phyloP scores from a whole-genome alignment of 2,329 filamentous ascomycete genomes.

The Aspergillus chevalieri region DNA sequence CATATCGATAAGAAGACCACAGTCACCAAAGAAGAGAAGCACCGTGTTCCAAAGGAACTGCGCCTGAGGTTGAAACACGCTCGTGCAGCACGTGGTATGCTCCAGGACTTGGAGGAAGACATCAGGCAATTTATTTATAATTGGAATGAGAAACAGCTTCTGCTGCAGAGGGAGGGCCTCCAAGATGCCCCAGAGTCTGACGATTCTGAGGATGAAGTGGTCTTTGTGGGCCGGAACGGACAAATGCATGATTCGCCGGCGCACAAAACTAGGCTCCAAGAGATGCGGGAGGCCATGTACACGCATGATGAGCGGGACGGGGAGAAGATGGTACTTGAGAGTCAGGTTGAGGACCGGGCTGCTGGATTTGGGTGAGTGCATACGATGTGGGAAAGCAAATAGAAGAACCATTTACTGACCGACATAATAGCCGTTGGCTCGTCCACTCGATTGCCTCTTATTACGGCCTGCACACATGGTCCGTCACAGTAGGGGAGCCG shows the following conservation, averaged over 20 bases:
- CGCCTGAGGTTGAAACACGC: constrained; percentile 72
- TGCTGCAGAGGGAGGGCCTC: constrained; percentile 41
- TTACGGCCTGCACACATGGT: constrained; percentile 81
- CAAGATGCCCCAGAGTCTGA: constrained; percentile 41
- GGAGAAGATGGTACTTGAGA: constrained; percentile 74
- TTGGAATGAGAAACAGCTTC: constrained; percentile 51
- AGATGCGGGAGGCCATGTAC: constrained; percentile 30
- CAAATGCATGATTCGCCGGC: constrained; percentile 55
- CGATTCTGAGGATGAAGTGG: constrained; percentile 75
- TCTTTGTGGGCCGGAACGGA: constrained; percentile 71
- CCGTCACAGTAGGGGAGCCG: constrained; percentile 65
- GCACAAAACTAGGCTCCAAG: constrained; percentile 49
- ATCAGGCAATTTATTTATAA: constrained; percentile 66
- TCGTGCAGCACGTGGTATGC: constrained; percentile 69
- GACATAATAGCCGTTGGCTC: constrained; percentile 66
- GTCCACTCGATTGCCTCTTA: constrained; percentile 89
- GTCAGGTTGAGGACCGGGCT: constrained; percentile 64
- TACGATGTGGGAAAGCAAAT: neutral
- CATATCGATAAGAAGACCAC: constrained; percentile 33
- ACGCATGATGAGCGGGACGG: constrained; percentile 42
- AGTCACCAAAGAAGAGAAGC: constrained; percentile 35
- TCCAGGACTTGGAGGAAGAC: constrained; percentile 79
- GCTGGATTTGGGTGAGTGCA: constrained; percentile 71
- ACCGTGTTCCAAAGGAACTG: constrained; percentile 69
- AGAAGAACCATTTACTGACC: constrained; percentile 7